Evolutionary conservation across 2,329 filamentous ascomycete genomes (phyloP), one percentile per base, ranked within the genome.

Genomic region (Colletotrichum echinochloae): DNA sequence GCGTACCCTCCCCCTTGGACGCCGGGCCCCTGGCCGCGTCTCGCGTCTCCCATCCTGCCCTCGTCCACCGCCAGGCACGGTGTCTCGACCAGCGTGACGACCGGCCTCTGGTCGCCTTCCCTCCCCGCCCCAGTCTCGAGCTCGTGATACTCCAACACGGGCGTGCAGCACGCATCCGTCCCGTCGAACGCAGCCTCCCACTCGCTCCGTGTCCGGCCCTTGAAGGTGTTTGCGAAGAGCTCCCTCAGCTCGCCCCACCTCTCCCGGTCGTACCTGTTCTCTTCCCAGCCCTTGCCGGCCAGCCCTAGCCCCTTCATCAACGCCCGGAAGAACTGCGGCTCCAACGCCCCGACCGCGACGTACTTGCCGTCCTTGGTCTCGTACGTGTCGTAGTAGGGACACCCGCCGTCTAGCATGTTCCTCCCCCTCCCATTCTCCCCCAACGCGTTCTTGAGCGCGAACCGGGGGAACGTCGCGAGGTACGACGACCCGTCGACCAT

Each of bases 401-500:
- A 91, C 0, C 94, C 95, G 14, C 93, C 90, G 81, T 98, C 95
- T 56, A 98, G 82, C 66, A 91, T 75, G 79, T 98, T 98, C 65
- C 87, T 85, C 0, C 95, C 95, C 59, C 95, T 85, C 33, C 88
- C 85, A 4, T 80, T 79, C 74, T 83, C 79, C 84, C 94, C 95
- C 48, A 90, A 78, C 0, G 88, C 86, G 8, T 85, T 90, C 77
- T 91, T 90, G 72, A 86, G 84, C 35, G 85, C 85, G 71, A 97
- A 83, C 41, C 95, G 86, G 61, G 93, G 91, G 82, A 95, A 95
- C 0, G 90, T 92, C 1, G 91, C 91, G 33, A 98, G 83, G 79
- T 95, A 95, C 44, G 90, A 88, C 28, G 88, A 89, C 11, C 95
- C 95, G 82, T 98, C 95, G 16, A 98, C 95, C 95, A 98, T 98